Evolutionary conservation across 345 rosid species (phyloP), one percentile per base, ranked within the genome.

Genomic region (Gossypium arboreum): DNA sequence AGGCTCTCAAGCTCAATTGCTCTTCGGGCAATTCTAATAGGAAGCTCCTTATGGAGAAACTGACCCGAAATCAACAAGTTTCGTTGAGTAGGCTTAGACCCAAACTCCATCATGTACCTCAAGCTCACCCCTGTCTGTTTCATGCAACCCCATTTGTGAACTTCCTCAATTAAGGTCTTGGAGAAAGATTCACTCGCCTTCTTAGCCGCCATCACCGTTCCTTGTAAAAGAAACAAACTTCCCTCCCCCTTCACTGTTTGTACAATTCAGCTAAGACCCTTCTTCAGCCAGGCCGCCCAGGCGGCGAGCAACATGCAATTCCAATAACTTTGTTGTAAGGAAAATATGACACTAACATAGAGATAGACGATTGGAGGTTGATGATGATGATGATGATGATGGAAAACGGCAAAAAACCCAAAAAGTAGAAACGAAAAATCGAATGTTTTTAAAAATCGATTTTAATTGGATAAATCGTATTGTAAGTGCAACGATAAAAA

Each of bases 91-190:
- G 98, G 97, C 11, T 55, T 79, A 9, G 96, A 89, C 58, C 97
- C 97, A 65, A 93, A 96, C 72, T 96, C 95, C 98, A 96, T 92
- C 99, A 93, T 96, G 80, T 90, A 93, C 81, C 94, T 82, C 71
- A 93, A 82, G 72, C 94, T 90, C 3, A 96, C 97, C 29, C 98
- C 97, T 0, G 90, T 93, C 80, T 84, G 99, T 83, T 92, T 93
- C 99, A 93, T 88, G 87, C 94, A 77, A 3, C 98, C 97, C 97
- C 97, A 93, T 68, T 84, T 80, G 45, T 81, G 90, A 24, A 89
- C 92, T 79, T 96, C 98, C 75, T 86, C 90, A 64, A 88, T 81
- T 82, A 95, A 69, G 61, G 75, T 77, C 91, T 90, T 95, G n/a
- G 94, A 86, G 66, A 87, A 81, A 47, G 82, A 54, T 71, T 84